These are phyloP conservation scores for Huntiella savannae DNA, from an alignment of 2,329 filamentous ascomycete species.

Conservation along the genomic window DNA sequence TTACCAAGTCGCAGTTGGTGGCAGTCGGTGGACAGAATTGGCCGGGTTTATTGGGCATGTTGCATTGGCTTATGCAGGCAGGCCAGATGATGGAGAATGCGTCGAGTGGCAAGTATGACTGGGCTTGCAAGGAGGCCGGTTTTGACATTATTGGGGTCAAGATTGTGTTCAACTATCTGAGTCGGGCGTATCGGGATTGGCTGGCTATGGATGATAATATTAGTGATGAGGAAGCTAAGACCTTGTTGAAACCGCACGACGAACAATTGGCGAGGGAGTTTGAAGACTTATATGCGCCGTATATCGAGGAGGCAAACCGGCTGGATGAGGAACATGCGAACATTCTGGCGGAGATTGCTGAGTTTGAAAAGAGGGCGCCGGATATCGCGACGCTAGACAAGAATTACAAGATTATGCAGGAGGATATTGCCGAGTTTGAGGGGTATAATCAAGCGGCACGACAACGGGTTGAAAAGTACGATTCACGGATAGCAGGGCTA, in stretches of 20 bases:
- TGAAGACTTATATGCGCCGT: conserved; percentile 65
- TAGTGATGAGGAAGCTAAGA: conserved; percentile 64
- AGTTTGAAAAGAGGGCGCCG: conserved; percentile 70
- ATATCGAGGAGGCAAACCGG: conserved; percentile 63
- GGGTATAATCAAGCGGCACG: conserved; percentile 77
- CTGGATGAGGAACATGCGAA: conserved; percentile 73
- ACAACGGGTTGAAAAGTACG: conserved; percentile 76
- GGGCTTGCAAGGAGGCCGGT: conserved; percentile 73
- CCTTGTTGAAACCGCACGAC: conserved; percentile 63
- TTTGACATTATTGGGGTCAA: conserved; percentile 76
- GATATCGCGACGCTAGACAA: conserved; percentile 71
- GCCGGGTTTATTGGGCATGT: conserved; percentile 78
- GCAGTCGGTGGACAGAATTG: conserved; percentile 95
- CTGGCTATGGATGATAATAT: conserved; percentile 80
- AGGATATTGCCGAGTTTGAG: conserved; percentile 88
- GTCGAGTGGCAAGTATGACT: conserved; percentile 59
- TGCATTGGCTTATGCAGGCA: conserved; percentile 99
- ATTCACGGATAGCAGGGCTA: conserved; percentile 59
- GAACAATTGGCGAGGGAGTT: conserved; percentile 78
- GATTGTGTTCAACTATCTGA: conserved; percentile 87
- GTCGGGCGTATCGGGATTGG: conserved; percentile 83
- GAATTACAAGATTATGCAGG: conserved; percentile 81
- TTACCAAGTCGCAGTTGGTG: conserved; percentile 87
- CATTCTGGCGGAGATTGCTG: conserved; percentile 69
- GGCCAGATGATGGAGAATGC: conserved; percentile 86